Evolutionary conservation across 1,284 basidiomycete species (phyloP), one percentile per base, ranked within the genome.

Genomic region (Leccinum proliferum): DNA sequence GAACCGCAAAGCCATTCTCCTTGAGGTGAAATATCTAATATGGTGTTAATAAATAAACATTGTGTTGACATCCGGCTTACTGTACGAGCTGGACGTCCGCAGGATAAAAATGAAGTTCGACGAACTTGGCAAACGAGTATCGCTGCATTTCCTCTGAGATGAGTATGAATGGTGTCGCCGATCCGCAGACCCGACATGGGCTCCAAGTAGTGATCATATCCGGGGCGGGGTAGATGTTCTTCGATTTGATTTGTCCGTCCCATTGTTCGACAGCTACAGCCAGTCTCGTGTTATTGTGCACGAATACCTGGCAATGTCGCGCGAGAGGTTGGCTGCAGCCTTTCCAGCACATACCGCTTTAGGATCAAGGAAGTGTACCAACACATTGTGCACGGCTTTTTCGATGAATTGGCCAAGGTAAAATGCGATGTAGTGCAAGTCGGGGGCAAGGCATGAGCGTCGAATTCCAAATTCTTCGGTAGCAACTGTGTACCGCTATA

Each of bases 321-420:
- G 92, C 83, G 58, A 91, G 79, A 25, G 92, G 86, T 66, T 92
- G 85, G 61, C 90, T 88, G 71, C 96, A 99, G 1, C 84, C 85
- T 72, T 93, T 94, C 88, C 89, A 1, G 85, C 80, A 71, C 97
- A 99, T 35, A 89, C 77, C 1, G 88, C 86, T 70, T 84, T 89
- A 15, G 88, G 84, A 70, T 90, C 87, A 59, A 88, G 73, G 69
- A 87, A 87, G 62, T 88, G 84, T 15, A 84, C 82, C 8, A 89
- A 75, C 2, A 84, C 88, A 52, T 94, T 92, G 59, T 82, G 81
- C 43, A 90, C 86, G 0, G 86, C 84, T 53, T 89, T 86, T 68
- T 96, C 93, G 65, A 99, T 89, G 76, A 91, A 97, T 72, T 95
- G 93, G 0, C 94, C 94, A 5, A 99, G 83, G 72, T 99, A 99